These are phyloP conservation scores for Ceriops zippeliana DNA, from an alignment of 345 rosid species.

Conservation along the genomic window DNA sequence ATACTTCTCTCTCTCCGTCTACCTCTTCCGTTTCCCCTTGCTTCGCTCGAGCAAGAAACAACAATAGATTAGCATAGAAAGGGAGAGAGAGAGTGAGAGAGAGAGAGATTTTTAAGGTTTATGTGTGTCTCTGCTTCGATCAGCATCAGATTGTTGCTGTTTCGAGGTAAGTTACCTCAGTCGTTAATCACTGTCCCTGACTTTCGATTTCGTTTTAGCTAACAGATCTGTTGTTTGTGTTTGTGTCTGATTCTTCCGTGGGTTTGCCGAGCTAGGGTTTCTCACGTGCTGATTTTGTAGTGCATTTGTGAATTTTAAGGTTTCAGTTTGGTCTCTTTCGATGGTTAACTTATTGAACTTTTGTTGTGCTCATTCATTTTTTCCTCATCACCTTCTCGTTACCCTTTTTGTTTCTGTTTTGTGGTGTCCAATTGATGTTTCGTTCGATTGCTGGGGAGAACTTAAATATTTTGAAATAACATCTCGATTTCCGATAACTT, in stretches of 20 bases:
- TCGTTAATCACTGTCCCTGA: not conserved
- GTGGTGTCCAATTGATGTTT: no score
- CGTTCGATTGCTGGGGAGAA: no score
- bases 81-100: slow-evolving; percentile 1
- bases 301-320: not conserved
- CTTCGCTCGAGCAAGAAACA: slow-evolving; percentile 10
- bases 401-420: no score
- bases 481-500: no score
- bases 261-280: slow-evolving; percentile 12
- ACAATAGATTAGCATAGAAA: slow-evolving; percentile 1
- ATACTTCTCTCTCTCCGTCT: not conserved
- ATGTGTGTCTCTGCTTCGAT: slow-evolving; percentile 7
- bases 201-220: slow-evolving; percentile 6
- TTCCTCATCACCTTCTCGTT: no score
- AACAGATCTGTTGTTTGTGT: not conserved
- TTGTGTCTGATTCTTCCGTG: not conserved
- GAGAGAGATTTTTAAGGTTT: slow-evolving; percentile 13
- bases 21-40: no score
- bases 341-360: not conserved
- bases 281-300: not conserved
- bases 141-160: not conserved
- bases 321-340: not conserved
- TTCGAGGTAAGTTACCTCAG: slow-evolving; percentile 23
- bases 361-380: no score
- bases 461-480: no score